Conservation (phyloP, 176 grass and related monocot genomes). For the Puya raimondii region DNA sequence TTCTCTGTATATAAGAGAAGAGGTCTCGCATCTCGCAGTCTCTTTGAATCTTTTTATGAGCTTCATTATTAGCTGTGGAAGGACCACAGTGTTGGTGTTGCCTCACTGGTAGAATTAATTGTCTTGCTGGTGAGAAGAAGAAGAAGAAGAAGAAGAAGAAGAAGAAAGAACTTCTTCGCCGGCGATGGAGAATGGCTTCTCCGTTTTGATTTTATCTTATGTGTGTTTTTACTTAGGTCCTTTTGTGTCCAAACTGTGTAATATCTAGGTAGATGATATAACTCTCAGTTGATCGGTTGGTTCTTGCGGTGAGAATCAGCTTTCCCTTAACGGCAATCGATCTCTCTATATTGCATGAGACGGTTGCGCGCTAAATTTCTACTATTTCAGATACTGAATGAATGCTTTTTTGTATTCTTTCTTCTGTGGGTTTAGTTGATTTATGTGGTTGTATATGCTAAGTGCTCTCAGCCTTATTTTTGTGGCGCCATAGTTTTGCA, state of each 20-base stretch:
- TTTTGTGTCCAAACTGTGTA: background rate
- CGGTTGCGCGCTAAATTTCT: background rate
- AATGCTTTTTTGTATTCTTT: background rate
- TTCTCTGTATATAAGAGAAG: slow-evolving; percentile 1
- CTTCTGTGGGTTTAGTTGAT: background rate
- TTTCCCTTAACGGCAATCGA: background rate
- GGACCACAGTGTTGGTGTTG: background rate
- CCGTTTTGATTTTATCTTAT: background rate
- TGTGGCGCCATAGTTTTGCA: background rate
- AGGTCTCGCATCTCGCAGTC: background rate
- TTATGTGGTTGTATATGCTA: background rate
- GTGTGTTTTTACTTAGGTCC: background rate
- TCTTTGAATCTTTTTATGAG: background rate
- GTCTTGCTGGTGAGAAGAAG: background rate
- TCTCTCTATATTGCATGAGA: background rate
- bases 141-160: background rate
- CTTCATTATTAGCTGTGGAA: background rate
- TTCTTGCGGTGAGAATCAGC: background rate
- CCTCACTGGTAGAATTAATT: background rate
- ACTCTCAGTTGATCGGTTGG: background rate
- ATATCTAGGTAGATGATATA: background rate
- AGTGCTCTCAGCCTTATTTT: background rate
- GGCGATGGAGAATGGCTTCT: background rate
- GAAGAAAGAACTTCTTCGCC: background rate
- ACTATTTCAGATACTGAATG: background rate